These are phyloP conservation scores for Ophiocytium majus DNA, from an alignment of 352 stramenopile species.

Conservation along the genomic window DNA sequence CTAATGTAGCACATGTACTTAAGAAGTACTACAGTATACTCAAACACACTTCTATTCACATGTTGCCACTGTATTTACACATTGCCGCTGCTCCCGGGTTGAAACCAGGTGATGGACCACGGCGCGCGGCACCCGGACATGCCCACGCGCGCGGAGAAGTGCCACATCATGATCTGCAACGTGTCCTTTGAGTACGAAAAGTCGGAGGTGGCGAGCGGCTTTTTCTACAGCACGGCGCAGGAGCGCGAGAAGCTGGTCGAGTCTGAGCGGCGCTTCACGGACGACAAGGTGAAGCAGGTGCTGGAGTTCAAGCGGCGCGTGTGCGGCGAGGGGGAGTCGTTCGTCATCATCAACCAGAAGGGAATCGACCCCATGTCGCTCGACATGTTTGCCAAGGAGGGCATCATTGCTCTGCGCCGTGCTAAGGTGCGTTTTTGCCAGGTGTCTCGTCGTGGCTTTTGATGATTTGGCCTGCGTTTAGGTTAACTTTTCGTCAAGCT, in stretches of 20 bases:
- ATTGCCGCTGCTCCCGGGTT: too few relatives aligned
- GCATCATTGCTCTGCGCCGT: constrained; percentile 92
- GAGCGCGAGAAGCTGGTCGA: constrained; percentile 97
- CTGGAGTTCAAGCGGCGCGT: constrained; percentile 97
- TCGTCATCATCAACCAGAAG: constrained; percentile 99
- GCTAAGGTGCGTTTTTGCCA: constrained; percentile 72
- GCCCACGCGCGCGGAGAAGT: constrained; percentile 89
- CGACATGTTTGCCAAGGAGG: constrained; percentile 99
- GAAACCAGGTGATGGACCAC: constrained; percentile 94
- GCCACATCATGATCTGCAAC: constrained; percentile 98
- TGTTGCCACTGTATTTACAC: too few relatives aligned
- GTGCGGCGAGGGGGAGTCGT: constrained; percentile 93
- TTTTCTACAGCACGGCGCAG: constrained; percentile 97
- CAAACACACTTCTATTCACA: too few relatives aligned
- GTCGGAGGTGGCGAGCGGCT: constrained; percentile 95
- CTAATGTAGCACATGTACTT: too few relatives aligned
- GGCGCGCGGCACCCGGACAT: constrained; percentile 98
- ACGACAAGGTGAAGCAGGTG: constrained; percentile 91
- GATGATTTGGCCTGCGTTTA: neutral
- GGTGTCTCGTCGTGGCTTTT: neutral
- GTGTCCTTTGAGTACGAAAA: constrained; percentile 99
- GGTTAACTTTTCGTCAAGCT: neutral
- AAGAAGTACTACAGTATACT: too few relatives aligned
- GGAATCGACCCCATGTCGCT: constrained; percentile 97
- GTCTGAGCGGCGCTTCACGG: constrained; percentile 87